These are phyloP conservation scores for Saccharomyces hybrid DNA, from an alignment of 1,139 yeast genomes.

Conservation along the genomic window DNA sequence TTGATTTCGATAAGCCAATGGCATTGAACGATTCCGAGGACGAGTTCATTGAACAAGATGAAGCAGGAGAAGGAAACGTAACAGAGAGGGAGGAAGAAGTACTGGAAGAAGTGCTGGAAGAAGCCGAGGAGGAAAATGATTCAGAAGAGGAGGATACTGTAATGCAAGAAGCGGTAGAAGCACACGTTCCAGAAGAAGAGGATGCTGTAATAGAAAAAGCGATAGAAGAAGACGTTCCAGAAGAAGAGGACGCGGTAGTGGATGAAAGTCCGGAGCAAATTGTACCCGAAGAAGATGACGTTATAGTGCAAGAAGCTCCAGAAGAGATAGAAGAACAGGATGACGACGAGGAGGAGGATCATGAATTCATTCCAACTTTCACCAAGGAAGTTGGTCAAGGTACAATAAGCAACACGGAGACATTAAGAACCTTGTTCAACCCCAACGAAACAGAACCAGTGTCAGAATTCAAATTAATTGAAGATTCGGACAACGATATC, in stretches of 20 bases:
- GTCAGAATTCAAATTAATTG: conserved; percentile 28
- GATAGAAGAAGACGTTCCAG: conserved; percentile 1
- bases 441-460: conserved; percentile 27
- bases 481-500: conserved; percentile 35
- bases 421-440: conserved; percentile 57
- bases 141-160: too few relatives aligned
- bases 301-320: background rate
- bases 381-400: conserved; percentile 17
- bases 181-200: background rate
- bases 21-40: conserved; percentile 40
- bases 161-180: conserved; percentile 7
- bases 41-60: background rate
- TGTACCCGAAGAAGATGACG: too few relatives aligned
- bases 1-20: conserved; percentile 58
- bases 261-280: too few relatives aligned
- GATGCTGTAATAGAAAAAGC: background rate
- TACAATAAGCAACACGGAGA: conserved; percentile 44
- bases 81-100: too few relatives aligned
- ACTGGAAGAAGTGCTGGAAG: too few relatives aligned
- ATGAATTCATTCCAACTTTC: conserved; percentile 49
- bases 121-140: too few relatives aligned
- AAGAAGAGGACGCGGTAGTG: too few relatives aligned
- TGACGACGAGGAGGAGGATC: conserved; percentile 32
- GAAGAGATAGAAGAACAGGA: conserved; percentile 16
- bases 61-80: conserved; percentile 8